Percentiles rank a stretch among this genome's conserved stretches.
These are phyloP conservation scores for Odontarrhena argentea DNA, from an alignment of 345 rosid species.

Conservation along the genomic window DNA sequence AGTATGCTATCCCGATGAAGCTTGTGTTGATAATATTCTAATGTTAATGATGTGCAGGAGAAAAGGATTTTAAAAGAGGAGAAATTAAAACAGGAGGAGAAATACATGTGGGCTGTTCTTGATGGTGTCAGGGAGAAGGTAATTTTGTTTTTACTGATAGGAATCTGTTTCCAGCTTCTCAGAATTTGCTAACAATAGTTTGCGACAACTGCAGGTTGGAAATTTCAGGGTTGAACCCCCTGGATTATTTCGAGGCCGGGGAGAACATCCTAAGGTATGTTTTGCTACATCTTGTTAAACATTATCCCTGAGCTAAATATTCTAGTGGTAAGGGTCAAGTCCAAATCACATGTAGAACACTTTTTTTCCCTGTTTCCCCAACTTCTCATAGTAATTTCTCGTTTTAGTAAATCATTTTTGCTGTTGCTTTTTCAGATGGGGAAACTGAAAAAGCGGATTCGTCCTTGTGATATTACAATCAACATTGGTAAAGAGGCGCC, in stretches of 20 bases:
- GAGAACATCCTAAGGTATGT: constrained; percentile 97
- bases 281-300: constrained; percentile 13
- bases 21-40: background rate
- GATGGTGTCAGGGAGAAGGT: constrained; percentile 98
- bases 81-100: constrained; percentile 85
- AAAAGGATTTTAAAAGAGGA: constrained; percentile 90
- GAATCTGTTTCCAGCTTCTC: constrained; percentile 10
- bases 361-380: constrained; percentile 7
- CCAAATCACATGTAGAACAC: constrained; percentile 13
- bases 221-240: constrained; percentile 99
- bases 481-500: constrained; percentile 88
- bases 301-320: constrained; percentile 18
- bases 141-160: constrained; percentile 30
- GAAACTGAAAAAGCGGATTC: constrained; percentile 89
- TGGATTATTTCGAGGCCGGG: constrained; percentile 97
- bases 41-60: constrained; percentile 61
- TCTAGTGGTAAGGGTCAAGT: constrained; percentile 12
- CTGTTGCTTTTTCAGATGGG: constrained; percentile 72
- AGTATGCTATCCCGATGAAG: constrained; percentile 18
- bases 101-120: constrained; percentile 97
- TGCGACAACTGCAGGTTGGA: constrained; percentile 69
- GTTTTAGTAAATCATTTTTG: constrained; percentile 19
- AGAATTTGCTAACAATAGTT: constrained; percentile 1
- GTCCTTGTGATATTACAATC: constrained; percentile 87
- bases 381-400: constrained; percentile 6